Evolutionary conservation across 257 asterid genomes (phyloP), one percentile per base, ranked within the genome.

Genomic region (Solanum paucissectum): DNA sequence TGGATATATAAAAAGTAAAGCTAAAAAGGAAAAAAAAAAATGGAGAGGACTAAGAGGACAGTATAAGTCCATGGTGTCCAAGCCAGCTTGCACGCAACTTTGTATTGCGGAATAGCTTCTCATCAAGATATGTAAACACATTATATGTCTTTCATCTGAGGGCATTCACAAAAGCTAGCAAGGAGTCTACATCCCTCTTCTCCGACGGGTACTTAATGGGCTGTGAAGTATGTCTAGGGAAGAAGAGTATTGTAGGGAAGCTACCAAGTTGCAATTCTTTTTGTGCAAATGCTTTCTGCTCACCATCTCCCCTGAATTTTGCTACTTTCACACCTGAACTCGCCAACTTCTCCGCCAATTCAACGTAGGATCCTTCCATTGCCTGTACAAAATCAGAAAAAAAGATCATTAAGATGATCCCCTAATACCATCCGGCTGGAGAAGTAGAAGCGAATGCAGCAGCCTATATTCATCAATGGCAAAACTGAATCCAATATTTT

Each of bases 281-380:
- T 87, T 93, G 93, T 4, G 99, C 97, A 74, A 93, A 96, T 3
- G 92, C 87, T 84, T 96, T 96, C 89, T 96, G 96, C 13, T 93
- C 99, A 13, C 98, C 99, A 40, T 96, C 99, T 13, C 96, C 98
- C 90, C 92, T 91, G 83, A 96, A 96, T 89, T 94, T 96, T 2
- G 91, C 98, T 12, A 96, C 98, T 94, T 96, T 96, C 20, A 96
- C 94, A 3, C 96, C 99, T 0, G 93, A 88, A 2, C 94, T 96
- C 1, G 88, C 94, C 33, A 96, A 87, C 90, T 90, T 95, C 88
- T 92, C 95, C 0, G 95, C 96, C 88, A 96, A 86, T 12, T 93
- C 96, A 49, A 94, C 92, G 12, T 90, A 96, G 12, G 98, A 91
- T 10, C 90, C 92, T 92, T 96, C 99, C 97, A 96, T 96, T 36